Evolutionary conservation across 345 rosid species (phyloP).

Genomic region (Eucalyptus curtisii): DNA sequence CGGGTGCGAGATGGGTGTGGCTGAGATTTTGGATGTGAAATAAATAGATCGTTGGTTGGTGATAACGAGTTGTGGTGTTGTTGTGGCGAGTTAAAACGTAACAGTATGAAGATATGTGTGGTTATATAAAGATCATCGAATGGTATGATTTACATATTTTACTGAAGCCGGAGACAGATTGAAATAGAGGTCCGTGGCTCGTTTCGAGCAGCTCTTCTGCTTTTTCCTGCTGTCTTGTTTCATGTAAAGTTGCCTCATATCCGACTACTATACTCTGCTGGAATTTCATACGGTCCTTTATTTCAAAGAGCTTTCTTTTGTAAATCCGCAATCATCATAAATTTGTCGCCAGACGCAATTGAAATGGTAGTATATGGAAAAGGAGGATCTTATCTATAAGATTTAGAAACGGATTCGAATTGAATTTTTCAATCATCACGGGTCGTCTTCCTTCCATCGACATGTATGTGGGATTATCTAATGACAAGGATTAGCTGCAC

Average conservation of each 20-base stretch:
- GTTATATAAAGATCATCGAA: not conserved
- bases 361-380: not conserved
- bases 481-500: not conserved
- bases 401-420: not conserved
- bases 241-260: not conserved
- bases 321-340: not conserved
- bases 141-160: not conserved
- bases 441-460: not conserved
- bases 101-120: not conserved
- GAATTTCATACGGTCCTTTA: not conserved
- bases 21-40: not conserved
- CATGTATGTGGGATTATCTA: not conserved
- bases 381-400: not conserved
- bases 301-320: not conserved
- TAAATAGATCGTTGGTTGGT: not conserved
- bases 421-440: not conserved
- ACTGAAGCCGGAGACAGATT: not conserved
- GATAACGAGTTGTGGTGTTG: not conserved
- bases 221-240: not conserved
- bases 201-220: not conserved
- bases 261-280: not conserved
- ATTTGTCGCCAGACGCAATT: not conserved
- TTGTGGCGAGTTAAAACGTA: not conserved
- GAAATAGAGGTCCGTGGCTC: not conserved
- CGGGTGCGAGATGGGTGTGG: not conserved